Percentiles rank a stretch among this genome's conserved stretches.
Evolutionary conservation across 2,329 filamentous ascomycete genomes (phyloP).

Genomic region (Fusarium acutatum): DNA sequence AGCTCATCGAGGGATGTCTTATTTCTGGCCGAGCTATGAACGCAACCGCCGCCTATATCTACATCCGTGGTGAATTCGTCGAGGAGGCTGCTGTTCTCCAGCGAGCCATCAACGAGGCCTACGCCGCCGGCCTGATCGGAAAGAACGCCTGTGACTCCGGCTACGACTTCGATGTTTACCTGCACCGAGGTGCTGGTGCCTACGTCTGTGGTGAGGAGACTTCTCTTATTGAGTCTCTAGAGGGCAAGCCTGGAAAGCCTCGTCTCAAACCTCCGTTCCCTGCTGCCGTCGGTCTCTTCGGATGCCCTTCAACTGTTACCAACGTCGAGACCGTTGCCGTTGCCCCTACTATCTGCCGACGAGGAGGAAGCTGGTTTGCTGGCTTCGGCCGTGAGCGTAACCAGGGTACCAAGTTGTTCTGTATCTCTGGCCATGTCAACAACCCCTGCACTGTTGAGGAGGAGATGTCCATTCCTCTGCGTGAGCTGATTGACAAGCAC

Average conservation of each 20-base stretch:
- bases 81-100: constrained; percentile 94
- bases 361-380: constrained; percentile 93
- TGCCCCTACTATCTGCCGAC: constrained; percentile 92
- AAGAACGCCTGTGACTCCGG: constrained; percentile 98
- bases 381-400: constrained; percentile 95
- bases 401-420: constrained; percentile 96
- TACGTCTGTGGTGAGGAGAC: constrained; percentile 99
- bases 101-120: constrained; percentile 96
- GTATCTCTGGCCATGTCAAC: constrained; percentile 98
- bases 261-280: constrained; percentile 99
- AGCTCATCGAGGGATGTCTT: constrained; percentile 96
- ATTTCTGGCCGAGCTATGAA: constrained; percentile 98
- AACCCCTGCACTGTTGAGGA: constrained; percentile 98
- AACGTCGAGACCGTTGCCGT: constrained; percentile 98
- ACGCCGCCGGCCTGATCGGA: constrained; percentile 91
- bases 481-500: constrained; percentile 97
- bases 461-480: constrained; percentile 97
- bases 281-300: constrained; percentile 95
- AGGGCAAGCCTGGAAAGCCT: constrained; percentile 98
- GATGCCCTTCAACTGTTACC: constrained; percentile 96
- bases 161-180: constrained; percentile 96
- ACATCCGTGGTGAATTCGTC: constrained; percentile 98
- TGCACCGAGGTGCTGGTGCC: constrained; percentile 96
- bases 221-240: constrained; percentile 95
- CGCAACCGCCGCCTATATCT: constrained; percentile 97